Evolutionary conservation across 345 rosid genomes (phyloP), one percentile per base, ranked within the genome.

Genomic region (Salix viminalis): DNA sequence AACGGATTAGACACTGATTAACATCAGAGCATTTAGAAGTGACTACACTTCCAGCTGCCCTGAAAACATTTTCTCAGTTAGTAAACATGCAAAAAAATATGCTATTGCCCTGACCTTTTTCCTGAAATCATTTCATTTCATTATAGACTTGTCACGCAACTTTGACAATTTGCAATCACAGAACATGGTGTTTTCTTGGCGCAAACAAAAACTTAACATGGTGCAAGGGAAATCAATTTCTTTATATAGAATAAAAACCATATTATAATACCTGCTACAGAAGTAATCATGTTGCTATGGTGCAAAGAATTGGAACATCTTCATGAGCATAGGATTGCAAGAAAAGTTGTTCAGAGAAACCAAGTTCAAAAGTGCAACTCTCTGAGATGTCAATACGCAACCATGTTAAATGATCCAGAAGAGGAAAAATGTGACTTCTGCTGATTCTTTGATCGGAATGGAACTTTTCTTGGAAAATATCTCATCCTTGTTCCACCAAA

Each of bases 301-400:
- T 54, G 73, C 72, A 73, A 75, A 42, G 69, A 66, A 65, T 11
- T 19, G 11, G 16, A 70, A 2, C 76, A 70, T 62, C 67, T 67
- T 26, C 37, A 28, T 41, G 18, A 28, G 64, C n/a, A 64, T 19
- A n/a, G 14, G 69, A 14, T 28, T 21, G 67, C 7, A 4, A 8
- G 44, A 65, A 32, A 36, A 42, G 42, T 70, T 32, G 67, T 66
- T 19, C 2, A 10, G 18, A 24, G n/a, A 65, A 14, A 8, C 74
- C 65, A 30, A 61, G 16, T 44, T 44, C 50, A 44, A 12, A 44
- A 44, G 50, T 11, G 16, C 50, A 44, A 44, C 60, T 56, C 72
- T 66, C 24, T 15, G 41, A 56, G 34, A 58, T 65, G 37, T 67
- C 46, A 30, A 67, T 4, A 4, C 46, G 2, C 44, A 23, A 36